Percentiles rank a stretch among this genome's conserved stretches.
Evolutionary conservation across 139 green algal species (phyloP).

Genomic region (Chlorella sp.): DNA sequence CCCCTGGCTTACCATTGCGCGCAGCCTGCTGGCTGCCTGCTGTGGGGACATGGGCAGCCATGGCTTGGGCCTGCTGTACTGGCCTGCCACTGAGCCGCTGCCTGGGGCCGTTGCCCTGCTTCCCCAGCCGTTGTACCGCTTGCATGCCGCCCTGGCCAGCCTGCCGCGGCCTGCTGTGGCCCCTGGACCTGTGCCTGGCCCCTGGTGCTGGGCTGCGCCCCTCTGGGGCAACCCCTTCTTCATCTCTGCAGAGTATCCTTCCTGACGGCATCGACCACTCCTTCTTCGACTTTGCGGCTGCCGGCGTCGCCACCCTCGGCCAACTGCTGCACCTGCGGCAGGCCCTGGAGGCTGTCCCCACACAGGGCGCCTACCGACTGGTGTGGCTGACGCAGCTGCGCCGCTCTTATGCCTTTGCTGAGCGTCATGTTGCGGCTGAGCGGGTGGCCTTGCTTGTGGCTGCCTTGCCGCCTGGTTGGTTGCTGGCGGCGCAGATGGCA

Average conservation of each 20-base stretch:
- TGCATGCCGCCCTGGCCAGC: background rate
- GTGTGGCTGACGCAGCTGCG: too few species aligned
- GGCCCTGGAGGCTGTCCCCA: too few species aligned
- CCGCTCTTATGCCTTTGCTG: too few species aligned
- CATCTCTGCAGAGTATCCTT: background rate
- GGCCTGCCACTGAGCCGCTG: background rate
- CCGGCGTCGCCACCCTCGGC: background rate
- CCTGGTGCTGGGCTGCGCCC: background rate
- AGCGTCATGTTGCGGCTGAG: too few species aligned
- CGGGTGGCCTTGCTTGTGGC: too few species aligned
- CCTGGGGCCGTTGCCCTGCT: background rate
- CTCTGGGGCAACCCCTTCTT: background rate
- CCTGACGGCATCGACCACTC: constrained; percentile 1
- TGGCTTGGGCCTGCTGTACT: background rate
- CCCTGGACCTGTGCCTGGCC: background rate
- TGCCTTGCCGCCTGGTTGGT: too few species aligned
- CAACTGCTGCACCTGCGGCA: background rate
- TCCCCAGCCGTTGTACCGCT: background rate
- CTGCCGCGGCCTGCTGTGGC: background rate
- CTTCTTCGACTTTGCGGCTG: background rate
- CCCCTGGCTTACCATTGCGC: background rate
- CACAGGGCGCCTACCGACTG: too few species aligned
- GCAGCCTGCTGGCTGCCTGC: background rate
- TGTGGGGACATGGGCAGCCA: background rate
- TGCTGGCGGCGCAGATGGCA: too few species aligned